Evolutionary conservation across 2,329 filamentous ascomycete species (phyloP).

Genomic region (Beauveria asiatica): DNA sequence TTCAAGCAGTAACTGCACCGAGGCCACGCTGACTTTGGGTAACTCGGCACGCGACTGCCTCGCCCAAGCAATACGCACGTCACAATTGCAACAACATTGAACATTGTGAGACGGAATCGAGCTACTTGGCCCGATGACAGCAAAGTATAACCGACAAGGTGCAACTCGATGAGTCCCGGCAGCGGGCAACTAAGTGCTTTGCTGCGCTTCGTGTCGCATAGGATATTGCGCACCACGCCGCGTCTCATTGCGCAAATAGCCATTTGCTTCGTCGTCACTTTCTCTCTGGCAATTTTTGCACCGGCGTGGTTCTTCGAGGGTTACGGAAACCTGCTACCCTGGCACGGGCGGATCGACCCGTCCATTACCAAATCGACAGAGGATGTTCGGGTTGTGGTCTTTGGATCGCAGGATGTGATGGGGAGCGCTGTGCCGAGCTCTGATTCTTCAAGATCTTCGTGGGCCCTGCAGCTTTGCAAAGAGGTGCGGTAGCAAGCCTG

Average conservation of each 20-base stretch:
- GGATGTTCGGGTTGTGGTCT: slow-evolving; percentile 4
- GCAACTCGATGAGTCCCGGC: background rate
- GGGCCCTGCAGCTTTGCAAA: slow-evolving; percentile 7
- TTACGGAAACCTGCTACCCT: background rate
- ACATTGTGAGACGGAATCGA: background rate
- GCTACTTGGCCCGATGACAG: background rate
- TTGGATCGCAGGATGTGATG: slow-evolving; percentile 7
- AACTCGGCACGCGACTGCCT: too few species aligned
- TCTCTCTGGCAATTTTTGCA: background rate
- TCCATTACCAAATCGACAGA: slow-evolving; percentile 3
- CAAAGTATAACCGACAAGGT: background rate
- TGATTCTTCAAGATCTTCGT: background rate
- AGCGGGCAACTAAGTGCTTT: background rate
- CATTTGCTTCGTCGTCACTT: background rate
- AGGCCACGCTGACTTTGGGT: too few species aligned
- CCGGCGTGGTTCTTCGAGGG: background rate
- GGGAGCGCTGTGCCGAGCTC: slow-evolving; percentile 2
- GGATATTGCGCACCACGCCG: background rate
- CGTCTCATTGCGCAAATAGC: background rate
- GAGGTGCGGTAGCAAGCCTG: background rate
- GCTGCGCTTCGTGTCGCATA: background rate
- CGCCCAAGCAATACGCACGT: too few species aligned
- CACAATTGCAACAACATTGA: background rate
- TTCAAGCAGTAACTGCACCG: too few species aligned
- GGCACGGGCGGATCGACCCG: background rate